Evolutionary conservation across 768 basidiomycete species (phyloP), one percentile per base, ranked within the genome.

Genomic region (Auriculariales sp.): DNA sequence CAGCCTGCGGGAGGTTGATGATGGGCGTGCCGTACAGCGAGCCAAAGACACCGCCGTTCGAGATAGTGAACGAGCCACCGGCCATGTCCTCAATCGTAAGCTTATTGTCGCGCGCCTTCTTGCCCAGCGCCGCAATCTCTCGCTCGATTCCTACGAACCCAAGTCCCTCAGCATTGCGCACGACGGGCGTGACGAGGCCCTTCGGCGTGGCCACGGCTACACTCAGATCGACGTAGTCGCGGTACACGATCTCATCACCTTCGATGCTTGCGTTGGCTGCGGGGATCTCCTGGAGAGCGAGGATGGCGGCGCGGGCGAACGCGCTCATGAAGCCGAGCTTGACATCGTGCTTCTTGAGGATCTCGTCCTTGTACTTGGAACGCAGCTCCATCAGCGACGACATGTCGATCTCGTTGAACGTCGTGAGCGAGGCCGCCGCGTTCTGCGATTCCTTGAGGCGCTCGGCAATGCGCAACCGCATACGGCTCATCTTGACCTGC

Each of bases 391-490:
- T 86, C 50, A 98, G 70, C 35, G 87, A 83, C 34, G 90, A 92
- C 94, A 99, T 98, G 71, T 98, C 94, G 62, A 99, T 89, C 69
- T 99, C 94, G 71, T 99, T 97, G 78, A 99, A 99, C 24, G 94
- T 98, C 29, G 95, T 98, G 52, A 98, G 67, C 46, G 91, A 93
- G 44, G 94, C 94, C 3, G 94, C 95, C 17, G 88, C 79, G 62
- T 97, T 95, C 65, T 99, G 94, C 22, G 93, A 94, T 63, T 95
- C 84, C 71, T 99, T 99, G 63, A 99, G 78, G 48, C 94, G 91
- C 68, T 93, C 90, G 44, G 93, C 85, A 60, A 99, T 99, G 54
- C 93, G 89, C 54, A 87, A 73, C 44, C 94, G 88, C 95, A 99
- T 99, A 48, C 93, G 83, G 66, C 79, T 93, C 93, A 99, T 97